phyloP scores from a whole-genome alignment of 192 early-diverging fungal species.

The Physocladia obscura region DNA sequence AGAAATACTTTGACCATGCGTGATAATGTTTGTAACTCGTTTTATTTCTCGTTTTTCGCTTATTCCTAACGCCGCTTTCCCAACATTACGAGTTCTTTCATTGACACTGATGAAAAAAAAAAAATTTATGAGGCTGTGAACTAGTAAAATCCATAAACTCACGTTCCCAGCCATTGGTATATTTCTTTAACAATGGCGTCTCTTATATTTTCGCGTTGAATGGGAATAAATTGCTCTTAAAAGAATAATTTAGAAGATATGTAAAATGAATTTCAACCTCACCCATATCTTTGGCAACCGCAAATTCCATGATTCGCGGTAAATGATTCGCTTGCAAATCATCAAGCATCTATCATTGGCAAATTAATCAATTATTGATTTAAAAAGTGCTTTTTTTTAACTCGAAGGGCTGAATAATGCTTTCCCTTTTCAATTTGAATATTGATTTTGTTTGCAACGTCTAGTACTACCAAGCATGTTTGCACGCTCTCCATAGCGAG shows the following conservation, averaged over 20 bases:
- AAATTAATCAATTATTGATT: background rate
- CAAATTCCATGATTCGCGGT: conserved; percentile 72
- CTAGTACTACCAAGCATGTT: conserved; percentile 82
- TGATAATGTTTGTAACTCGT: background rate
- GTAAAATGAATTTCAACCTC: background rate
- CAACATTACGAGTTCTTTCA: conserved; percentile 79
- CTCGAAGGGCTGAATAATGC: conserved; percentile 89
- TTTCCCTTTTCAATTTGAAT: conserved; percentile 74
- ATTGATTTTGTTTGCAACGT: conserved; percentile 82
- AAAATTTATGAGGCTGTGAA: background rate
- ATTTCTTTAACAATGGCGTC: conserved; percentile 82
- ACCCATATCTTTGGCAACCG: conserved; percentile 84
- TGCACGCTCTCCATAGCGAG: conserved; percentile 75
- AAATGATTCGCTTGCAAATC: conserved; percentile 73
- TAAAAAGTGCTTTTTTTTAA: conserved; percentile 30
- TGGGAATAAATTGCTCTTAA: conserved; percentile 80
- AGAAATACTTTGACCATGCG: conserved; percentile 24
- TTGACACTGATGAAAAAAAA: conserved; percentile 40
- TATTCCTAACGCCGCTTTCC: conserved; percentile 69
- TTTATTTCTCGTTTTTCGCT: conserved; percentile 14
- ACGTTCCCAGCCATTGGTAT: conserved; percentile 90
- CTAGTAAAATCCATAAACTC: background rate
- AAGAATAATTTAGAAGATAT: background rate
- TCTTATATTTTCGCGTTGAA: conserved; percentile 84
- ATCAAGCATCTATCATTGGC: conserved; percentile 69